Evolutionary conservation across 2,329 filamentous ascomycete genomes (phyloP), one percentile per base, ranked within the genome.

Genomic region (Davidsoniella virescens): DNA sequence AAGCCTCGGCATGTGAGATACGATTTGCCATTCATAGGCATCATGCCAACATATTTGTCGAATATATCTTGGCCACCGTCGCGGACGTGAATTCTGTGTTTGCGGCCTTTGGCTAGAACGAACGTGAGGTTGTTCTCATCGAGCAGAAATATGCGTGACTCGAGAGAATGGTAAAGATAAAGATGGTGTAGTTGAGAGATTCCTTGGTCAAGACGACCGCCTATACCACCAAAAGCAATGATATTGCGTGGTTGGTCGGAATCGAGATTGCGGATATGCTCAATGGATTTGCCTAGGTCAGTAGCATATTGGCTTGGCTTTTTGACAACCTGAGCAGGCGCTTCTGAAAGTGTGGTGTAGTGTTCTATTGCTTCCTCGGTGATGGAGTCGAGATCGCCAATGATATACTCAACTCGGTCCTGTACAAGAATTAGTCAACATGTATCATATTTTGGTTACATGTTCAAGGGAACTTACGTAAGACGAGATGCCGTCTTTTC

Each of bases 311-410:
- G 86, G 61, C 93, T 85, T n/a, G 70, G 62, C 55, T 90, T 79
- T 57, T 78, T 68, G 55, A 86, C 71, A 49, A 96, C 70, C 10
- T 70, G 60, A 2, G 86, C 70, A 63, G 61, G 63, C 17, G 50
- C 60, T 3, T 33, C 14, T 14, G 60, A 63, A 48, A 72, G 70
- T 18, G 69, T 66, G 33, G 73, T 69, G 65, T 8, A 36, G 18
- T 25, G 23, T n/a, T 70, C 59, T 48, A 71, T 71, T 9, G 84
- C 73, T 10, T 75, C 65, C 8, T 76, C 68, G 2, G 67, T 67
- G 16, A 96, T 68, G 3, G 90, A 95, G 66, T 98, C 92, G 8
- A 98, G 73, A 62, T 98, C 92, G 44, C 92, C 92, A 57, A 94
- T 79, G 54, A 98, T 87, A 50, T 75, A 70, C 59, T 84, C 69